Base-by-base conservation (phyloP, 73 alveolate genomes). In the Symbiodinium natans region DNA sequence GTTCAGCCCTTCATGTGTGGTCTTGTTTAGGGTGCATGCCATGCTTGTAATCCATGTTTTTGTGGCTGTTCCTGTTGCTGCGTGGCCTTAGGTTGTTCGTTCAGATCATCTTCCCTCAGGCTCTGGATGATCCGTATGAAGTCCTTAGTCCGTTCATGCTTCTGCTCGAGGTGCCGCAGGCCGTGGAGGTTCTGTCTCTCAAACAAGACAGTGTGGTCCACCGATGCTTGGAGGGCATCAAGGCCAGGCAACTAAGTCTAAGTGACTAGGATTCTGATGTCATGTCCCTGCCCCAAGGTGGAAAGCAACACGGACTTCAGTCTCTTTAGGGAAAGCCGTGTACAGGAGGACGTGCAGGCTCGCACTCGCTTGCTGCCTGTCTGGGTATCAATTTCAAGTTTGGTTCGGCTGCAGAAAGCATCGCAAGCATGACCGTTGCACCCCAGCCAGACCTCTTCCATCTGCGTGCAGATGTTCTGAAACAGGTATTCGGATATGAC, bases 191-290 rank as follows among this genome's bases (percentile, higher is more conserved):
- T 25, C 46, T 89, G 86, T 80, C 95, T 5, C 82, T 89, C 87
- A 89, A 89, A 43, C 95, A 89, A 48, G 95, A 68, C 86, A 89
- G 38, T 43, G 86, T 89, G 41, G 95, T 89, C 38, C 95, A 89
- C 46, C 95, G 95, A 38, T 89, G 95, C 86, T 40, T 89, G 86
- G 95, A 89, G 43, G 95, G 95, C 36, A 89, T 89, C 95, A 89
- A 89, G 95, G 95, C 86, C 4, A 36, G 74, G 84, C 29, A 17
- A 33, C 77, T n/a, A n/a, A n/a, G n/a, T n/a, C n/a, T n/a, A n/a
- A n/a, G n/a, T n/a, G n/a, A n/a, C n/a, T n/a, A n/a, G n/a, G n/a
- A n/a, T n/a, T n/a, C n/a, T n/a, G n/a, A n/a, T n/a, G n/a, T n/a
- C n/a, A n/a, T n/a, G n/a, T n/a, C n/a, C n/a, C n/a, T n/a, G n/a